Evolutionary conservation across 495 filamentous ascomycete genomes (phyloP), one percentile per base, ranked within the genome.

Genomic region (Aspergillus biplanus): DNA sequence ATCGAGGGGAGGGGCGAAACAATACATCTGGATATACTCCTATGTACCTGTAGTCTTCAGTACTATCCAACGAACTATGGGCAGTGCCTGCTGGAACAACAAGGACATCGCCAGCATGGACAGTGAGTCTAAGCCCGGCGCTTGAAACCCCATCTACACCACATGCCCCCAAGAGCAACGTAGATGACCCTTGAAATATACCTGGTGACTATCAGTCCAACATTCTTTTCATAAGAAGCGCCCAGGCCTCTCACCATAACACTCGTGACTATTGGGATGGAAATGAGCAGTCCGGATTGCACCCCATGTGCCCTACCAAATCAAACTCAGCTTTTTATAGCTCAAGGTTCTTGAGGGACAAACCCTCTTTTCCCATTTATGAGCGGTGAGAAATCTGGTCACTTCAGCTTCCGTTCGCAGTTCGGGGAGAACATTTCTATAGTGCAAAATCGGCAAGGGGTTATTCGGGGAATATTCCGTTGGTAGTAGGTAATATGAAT

Each of bases 401-500:
- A 48, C 53, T 33, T 11, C 44, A 9, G 52, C 47, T 52, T 65
- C 63, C 34, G 52, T 56, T 13, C 64, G 65, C 49, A 68, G 54
- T 12, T 63, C 48, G 6, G 71, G 67, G 7, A 79, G 68, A 44
- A 73, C 74, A 12, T 63, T 65, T 37, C 75, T 67, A 63, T 80
- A 80, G 49, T 81, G 64, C 37, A 80, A 70, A 34, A 76, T 73
- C 1, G 76, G 71, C 5, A 79, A 66, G 13, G 55, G 34, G 31
- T 72, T 78, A 62, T 82, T 80, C 11, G 78, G 76, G 32, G 78
- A 70, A 59, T 78, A 65, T 15, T 67, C 52, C 34, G 73, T 79
- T 7, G 74, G 72, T 18, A 65, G 52, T 56, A 72, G 57, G 33
- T 63, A 65, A 59, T 71, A 73, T 7, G 55, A 58, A 55, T 77